These are phyloP conservation scores for Aspergillus clavatus DNA, from an alignment of 2,329 filamentous ascomycete species.

Conservation along the genomic window DNA sequence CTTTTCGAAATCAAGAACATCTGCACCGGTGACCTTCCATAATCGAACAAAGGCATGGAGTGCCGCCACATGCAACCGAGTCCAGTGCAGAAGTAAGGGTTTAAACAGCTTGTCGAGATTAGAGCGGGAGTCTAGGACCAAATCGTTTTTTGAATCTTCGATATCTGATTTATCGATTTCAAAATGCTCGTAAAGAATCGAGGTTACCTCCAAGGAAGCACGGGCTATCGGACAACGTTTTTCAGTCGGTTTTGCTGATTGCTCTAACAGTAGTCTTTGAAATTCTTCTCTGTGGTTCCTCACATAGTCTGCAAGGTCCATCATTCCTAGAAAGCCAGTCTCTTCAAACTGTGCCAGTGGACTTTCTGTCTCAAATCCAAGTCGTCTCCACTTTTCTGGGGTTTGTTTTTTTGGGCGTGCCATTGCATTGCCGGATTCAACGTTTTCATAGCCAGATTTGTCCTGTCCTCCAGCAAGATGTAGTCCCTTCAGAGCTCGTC, in stretches of 20 bases:
- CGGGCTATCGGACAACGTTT: constrained; percentile 82
- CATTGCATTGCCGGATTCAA: constrained; percentile 36
- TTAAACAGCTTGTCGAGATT: constrained; percentile 83
- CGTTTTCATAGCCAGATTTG: constrained; percentile 25
- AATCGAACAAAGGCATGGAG: constrained; percentile 83
- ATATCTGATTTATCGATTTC: constrained; percentile 80
- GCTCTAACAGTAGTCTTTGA: constrained; percentile 86
- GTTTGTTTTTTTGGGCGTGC: constrained; percentile 68
- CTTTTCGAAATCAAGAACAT: constrained; percentile 85
- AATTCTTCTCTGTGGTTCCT: constrained; percentile 87
- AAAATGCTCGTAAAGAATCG: constrained; percentile 91
- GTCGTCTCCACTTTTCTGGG: constrained; percentile 84
- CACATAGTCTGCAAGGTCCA: constrained; percentile 94
- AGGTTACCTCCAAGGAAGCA: constrained; percentile 79
- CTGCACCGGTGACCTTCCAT: constrained; percentile 86
- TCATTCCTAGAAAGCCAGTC: constrained; percentile 88
- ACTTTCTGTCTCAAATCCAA: constrained; percentile 88
- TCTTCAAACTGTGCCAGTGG: constrained; percentile 80
- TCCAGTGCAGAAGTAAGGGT: constrained; percentile 88
- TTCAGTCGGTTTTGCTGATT: constrained; percentile 65
- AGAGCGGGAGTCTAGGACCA: constrained; percentile 66
- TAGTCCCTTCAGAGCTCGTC: constrained; percentile 77
- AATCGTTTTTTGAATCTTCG: constrained; percentile 71
- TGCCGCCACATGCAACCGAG: constrained; percentile 76
- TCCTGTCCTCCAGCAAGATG: constrained; percentile 67